A percentile compares a stretch with the other conserved stretches of the same genome.
Evolutionary conservation across 2,329 filamentous ascomycete genomes (phyloP).

Genomic region (Corinectria fuckeliana): DNA sequence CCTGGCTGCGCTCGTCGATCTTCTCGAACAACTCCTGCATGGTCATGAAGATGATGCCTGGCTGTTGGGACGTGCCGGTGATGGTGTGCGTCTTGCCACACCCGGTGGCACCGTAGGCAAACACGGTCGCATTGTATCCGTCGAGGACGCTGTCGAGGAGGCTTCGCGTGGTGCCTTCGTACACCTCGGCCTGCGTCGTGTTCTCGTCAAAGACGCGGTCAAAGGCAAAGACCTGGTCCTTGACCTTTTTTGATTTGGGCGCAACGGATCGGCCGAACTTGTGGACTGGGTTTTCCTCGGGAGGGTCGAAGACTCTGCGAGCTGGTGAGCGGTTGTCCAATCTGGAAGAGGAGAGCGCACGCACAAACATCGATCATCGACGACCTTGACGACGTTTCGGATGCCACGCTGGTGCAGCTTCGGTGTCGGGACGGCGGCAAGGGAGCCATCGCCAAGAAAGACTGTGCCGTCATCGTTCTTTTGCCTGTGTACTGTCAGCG

Average conservation of each 20-base stretch:
- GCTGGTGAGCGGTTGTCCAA: background rate
- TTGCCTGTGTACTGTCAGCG: slow-evolving; percentile 50
- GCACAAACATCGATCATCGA: slow-evolving; percentile 95
- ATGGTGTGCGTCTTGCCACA: slow-evolving; percentile 99
- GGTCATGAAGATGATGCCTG: slow-evolving; percentile 97
- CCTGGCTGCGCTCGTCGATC: slow-evolving; percentile 82
- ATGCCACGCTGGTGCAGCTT: slow-evolving; percentile 88
- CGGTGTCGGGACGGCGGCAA: slow-evolving; percentile 84
- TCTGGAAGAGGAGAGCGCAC: slow-evolving; percentile 44
- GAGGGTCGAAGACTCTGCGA: slow-evolving; percentile 89
- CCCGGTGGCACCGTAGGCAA: slow-evolving; percentile 96
- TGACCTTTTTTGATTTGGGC: slow-evolving; percentile 86
- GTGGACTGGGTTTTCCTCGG: slow-evolving; percentile 91
- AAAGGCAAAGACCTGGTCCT: slow-evolving; percentile 97
- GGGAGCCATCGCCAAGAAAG: slow-evolving; percentile 95
- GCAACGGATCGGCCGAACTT: slow-evolving; percentile 84
- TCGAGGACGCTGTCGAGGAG: slow-evolving; percentile 96
- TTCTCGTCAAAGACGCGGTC: slow-evolving; percentile 97
- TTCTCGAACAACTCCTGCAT: slow-evolving; percentile 99
- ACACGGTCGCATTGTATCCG: slow-evolving; percentile 98
- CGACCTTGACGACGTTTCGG: slow-evolving; percentile 90
- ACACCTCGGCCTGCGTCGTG: slow-evolving; percentile 88
- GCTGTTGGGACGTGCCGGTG: slow-evolving; percentile 87
- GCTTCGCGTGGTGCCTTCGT: slow-evolving; percentile 87
- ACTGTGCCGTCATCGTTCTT: slow-evolving; percentile 82